Evolutionary conservation across 768 basidiomycete species (phyloP).

Genomic region (Panaeolus cyanescens): DNA sequence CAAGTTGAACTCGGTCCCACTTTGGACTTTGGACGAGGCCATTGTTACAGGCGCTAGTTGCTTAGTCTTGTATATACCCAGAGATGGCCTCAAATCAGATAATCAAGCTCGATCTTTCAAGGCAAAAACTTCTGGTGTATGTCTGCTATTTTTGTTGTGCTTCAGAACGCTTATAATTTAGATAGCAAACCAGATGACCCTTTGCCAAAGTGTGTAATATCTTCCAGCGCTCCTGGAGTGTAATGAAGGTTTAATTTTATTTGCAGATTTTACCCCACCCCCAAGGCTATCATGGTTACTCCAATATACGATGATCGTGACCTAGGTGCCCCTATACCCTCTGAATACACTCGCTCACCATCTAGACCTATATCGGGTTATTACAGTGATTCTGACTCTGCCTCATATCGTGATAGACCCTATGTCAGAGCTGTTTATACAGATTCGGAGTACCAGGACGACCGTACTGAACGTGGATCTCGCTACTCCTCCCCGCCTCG

Average conservation of each 20-base stretch:
- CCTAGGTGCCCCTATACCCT: not conserved
- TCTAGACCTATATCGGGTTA: not conserved
- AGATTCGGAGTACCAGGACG: conserved; percentile 10
- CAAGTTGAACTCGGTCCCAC: not conserved
- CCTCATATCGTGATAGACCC: not conserved
- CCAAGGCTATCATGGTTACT: conserved; percentile 22
- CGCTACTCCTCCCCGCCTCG: conserved; percentile 9
- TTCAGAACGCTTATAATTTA: not conserved
- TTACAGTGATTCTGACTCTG: not conserved
- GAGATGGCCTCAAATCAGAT: conserved; percentile 10
- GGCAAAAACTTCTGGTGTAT: conserved; percentile 18
- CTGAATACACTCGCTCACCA: not conserved
- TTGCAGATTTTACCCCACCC: conserved; percentile 24
- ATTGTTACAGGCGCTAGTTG: not conserved
- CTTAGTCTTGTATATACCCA: not conserved
- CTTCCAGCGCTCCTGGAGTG: not conserved
- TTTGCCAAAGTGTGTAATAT: conserved; percentile 18
- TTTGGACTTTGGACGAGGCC: not conserved
- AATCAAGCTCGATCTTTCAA: conserved; percentile 17
- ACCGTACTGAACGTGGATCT: conserved; percentile 7
- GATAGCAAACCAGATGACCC: conserved; percentile 21
- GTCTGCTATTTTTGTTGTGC: not conserved
- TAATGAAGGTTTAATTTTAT: not conserved
- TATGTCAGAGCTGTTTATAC: conserved; percentile 9
- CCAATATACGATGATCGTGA: conserved; percentile 21